Base-by-base conservation (phyloP, 1,139 yeast species). In the Nematodospora anomalae region DNA sequence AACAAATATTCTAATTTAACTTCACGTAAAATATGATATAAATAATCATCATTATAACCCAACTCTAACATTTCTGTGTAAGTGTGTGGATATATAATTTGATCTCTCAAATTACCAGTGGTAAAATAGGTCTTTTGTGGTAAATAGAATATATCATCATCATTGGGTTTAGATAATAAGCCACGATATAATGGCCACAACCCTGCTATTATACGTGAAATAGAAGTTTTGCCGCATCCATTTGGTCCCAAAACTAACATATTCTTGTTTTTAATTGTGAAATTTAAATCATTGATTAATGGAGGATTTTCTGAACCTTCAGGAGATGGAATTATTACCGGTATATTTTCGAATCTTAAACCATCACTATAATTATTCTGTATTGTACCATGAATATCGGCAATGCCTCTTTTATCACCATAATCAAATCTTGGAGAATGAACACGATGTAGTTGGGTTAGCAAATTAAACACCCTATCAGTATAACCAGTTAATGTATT, bases 171-270 rank as follows among this genome's bases (percentile, higher is more conserved):
- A 7, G 95, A 85, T 31, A 90, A 67, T 41, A 89, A 71, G 0
- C 97, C 97, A 44, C 73, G 67, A 60, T 86, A 90, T 23, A 87
- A 74, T 13, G 97, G 97, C 97, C 97, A 90, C 43, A 90, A 69
- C 15, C 94, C 96, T 3, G 95, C 92, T 44, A 89, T 70, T 3
- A 90, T 76, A 45, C 97, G 71, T 31, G 90, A 82, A 50, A 90
- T 83, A 0, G 96, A 81, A 2, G 95, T 83, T 57, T 90, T 90
- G 40, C 97, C 97, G 48, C 85, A 76, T 12, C 97, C 96, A 52
- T 89, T 90, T 32, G 92, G 74, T 9, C 97, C 97, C 43, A 89
- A 71, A 29, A 90, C 82, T 45, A 90, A 73, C 40, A 89, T 62
- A 54, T 86, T 89, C 48, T 85, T 83, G 33, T 84, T 79, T 37